phyloP scores from a whole-genome alignment of 2,329 filamentous ascomycete genomes.

The Microdochium nivale region DNA sequence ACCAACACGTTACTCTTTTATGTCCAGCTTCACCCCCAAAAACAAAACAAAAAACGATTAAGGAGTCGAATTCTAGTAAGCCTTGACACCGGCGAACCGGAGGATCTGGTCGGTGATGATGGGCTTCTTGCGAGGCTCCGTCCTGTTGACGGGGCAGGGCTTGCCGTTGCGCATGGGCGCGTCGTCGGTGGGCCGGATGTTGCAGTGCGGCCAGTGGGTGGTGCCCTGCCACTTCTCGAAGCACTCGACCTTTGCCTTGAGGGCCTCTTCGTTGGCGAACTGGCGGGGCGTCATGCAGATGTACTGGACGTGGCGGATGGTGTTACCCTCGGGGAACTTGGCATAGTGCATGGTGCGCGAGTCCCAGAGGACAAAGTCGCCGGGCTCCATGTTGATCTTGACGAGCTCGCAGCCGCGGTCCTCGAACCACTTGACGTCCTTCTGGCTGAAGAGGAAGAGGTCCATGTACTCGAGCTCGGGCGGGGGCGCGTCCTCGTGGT shows the following conservation, averaged over 20 bases:
- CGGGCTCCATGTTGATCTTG: constrained; percentile 30
- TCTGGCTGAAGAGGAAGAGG: constrained; percentile 29
- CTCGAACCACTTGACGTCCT: constrained; percentile 33
- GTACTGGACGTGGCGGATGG: constrained; percentile 26
- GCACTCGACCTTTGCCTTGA: constrained; percentile 22
- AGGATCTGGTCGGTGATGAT: constrained; percentile 22
- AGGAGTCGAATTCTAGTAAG: constrained; percentile 7
- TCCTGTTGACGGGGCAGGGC: constrained; percentile 24
- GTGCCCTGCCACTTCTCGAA: constrained; percentile 24
- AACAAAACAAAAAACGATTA: neutral
- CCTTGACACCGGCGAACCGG: constrained; percentile 23
- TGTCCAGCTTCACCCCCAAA: neutral
- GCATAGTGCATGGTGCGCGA: constrained; percentile 37
- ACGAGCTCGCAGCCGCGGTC: constrained; percentile 25
- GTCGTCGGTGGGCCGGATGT: constrained; percentile 23
- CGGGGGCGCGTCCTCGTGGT: constrained; percentile 20
- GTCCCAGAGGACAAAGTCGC: constrained; percentile 36
- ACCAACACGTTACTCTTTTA: constrained; percentile 1
- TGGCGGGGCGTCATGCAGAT: constrained; percentile 25
- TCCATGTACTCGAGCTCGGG: constrained; percentile 25
- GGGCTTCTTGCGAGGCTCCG: constrained; percentile 28
- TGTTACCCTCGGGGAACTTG: constrained; percentile 22
- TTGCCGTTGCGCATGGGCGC: constrained; percentile 25
- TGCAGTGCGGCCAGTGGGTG: constrained; percentile 29
- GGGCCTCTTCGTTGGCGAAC: constrained; percentile 22